These are phyloP conservation scores for Stagonosporopsis chrysanthemi DNA, from an alignment of 2,329 filamentous ascomycete genomes.

Conservation along the genomic window DNA sequence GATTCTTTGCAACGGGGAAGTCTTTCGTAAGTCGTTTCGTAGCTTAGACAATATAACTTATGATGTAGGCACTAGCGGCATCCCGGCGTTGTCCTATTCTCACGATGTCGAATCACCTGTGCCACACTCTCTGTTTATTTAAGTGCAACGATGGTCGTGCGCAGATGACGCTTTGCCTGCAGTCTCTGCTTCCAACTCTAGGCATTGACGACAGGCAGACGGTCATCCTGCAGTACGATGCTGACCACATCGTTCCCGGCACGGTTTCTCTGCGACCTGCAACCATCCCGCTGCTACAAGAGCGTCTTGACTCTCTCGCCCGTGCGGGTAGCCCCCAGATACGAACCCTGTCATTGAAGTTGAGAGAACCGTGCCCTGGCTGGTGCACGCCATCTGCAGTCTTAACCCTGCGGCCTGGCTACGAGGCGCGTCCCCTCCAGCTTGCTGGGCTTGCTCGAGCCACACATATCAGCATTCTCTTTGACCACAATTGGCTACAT, in stretches of 20 bases:
- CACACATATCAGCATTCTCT: slow-evolving; percentile 19
- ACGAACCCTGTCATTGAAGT: slow-evolving; percentile 13
- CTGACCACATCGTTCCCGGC: slow-evolving; percentile 25
- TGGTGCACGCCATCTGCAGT: slow-evolving; percentile 9
- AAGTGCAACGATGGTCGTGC: slow-evolving; percentile 16
- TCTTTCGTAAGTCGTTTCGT: slow-evolving; percentile 18
- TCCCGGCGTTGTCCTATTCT: slow-evolving; percentile 21
- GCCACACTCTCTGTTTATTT: slow-evolving; percentile 19
- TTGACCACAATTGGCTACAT: slow-evolving; percentile 30
- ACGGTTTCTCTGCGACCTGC: slow-evolving; percentile 12
- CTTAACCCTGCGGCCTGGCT: slow-evolving; percentile 12
- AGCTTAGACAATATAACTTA: slow-evolving; percentile 20
- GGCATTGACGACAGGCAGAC: slow-evolving; percentile 19
- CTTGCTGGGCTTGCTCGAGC: slow-evolving; percentile 23
- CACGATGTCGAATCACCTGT: slow-evolving; percentile 15
- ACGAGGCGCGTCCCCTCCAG: slow-evolving; percentile 10
- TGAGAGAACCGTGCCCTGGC: slow-evolving; percentile 21
- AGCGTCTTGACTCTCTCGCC: slow-evolving; percentile 15
- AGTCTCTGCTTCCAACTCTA: slow-evolving; percentile 14
- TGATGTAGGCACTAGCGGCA: slow-evolving; percentile 18
- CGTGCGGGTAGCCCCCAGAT: slow-evolving; percentile 24
- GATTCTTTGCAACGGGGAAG: slow-evolving; percentile 12
- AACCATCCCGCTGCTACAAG: slow-evolving; percentile 4
- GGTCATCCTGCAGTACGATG: slow-evolving; percentile 29
- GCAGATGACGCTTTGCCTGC: slow-evolving; percentile 24